A percentile compares a stretch with the other conserved stretches of the same genome.
phyloP scores from a whole-genome alignment of 2,329 filamentous ascomycete genomes.

The Talaromyces verruculosus region DNA sequence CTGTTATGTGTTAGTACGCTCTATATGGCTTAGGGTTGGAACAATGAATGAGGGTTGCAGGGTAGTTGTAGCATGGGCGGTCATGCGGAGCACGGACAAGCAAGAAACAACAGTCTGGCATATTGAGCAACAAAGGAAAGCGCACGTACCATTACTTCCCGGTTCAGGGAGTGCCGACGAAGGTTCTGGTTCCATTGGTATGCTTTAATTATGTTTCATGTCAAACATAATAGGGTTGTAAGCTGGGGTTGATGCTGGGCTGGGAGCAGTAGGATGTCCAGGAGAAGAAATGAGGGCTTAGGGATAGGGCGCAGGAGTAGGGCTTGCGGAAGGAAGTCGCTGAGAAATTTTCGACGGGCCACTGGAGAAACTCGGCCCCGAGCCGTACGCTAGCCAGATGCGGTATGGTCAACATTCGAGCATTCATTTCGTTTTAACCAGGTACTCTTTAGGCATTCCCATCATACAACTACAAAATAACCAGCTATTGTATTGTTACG shows the following conservation, averaged over 20 bases:
- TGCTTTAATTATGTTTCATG: slow-evolving; percentile 28
- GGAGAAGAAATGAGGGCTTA: slow-evolving; percentile 52
- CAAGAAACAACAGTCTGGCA: slow-evolving; percentile 6
- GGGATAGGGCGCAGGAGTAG: slow-evolving; percentile 49
- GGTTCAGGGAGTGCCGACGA: slow-evolving; percentile 33
- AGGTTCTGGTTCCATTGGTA: slow-evolving; percentile 33
- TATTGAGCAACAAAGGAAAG: neutral
- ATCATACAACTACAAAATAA: neutral
- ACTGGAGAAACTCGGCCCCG: slow-evolving; percentile 16
- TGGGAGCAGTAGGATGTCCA: slow-evolving; percentile 35
- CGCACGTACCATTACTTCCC: slow-evolving; percentile 37
- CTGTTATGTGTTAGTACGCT: neutral
- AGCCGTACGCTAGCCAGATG: neutral
- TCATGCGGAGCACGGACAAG: slow-evolving; percentile 1
- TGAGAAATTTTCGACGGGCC: slow-evolving; percentile 19
- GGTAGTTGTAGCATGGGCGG: neutral
- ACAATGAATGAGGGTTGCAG: neutral
- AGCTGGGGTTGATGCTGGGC: slow-evolving; percentile 25
- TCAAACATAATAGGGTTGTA: slow-evolving; percentile 36
- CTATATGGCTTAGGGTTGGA: neutral
- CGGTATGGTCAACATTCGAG: neutral
- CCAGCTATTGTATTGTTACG: neutral
- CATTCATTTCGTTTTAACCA: neutral
- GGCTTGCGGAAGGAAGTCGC: slow-evolving; percentile 32
- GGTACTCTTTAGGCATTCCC: neutral